Conservation (phyloP, 2,329 filamentous ascomycete species). For the Xylaria sp. region DNA sequence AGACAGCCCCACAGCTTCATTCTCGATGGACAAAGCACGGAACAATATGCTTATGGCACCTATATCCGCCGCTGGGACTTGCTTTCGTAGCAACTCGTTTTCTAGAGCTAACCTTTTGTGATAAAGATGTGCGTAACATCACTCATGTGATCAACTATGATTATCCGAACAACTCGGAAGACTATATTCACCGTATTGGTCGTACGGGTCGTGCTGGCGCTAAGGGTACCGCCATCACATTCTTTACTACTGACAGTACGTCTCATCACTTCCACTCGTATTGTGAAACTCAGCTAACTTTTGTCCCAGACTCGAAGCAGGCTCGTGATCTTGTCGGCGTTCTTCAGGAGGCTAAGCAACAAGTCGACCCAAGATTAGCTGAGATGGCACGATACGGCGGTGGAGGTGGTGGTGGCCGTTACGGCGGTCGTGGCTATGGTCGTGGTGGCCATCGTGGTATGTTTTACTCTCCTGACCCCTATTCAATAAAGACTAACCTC, state of each 20-base stretch:
- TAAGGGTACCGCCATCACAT: conserved; percentile 93
- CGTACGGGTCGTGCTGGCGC: conserved; percentile 95
- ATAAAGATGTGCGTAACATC: conserved; percentile 99
- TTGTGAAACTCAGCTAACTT: conserved; percentile 43
- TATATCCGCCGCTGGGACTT: conserved; percentile 65
- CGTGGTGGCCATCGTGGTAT: conserved; percentile 54
- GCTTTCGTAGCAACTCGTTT: conserved; percentile 60
- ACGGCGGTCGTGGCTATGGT: conserved; percentile 70
- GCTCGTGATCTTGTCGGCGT: conserved; percentile 95
- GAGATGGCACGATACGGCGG: conserved; percentile 96
- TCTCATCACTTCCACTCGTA: neutral
- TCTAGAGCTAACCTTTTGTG: conserved; percentile 77
- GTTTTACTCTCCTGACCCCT: conserved; percentile 9
- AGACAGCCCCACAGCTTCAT: conserved; percentile 57
- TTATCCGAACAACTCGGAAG: conserved; percentile 98
- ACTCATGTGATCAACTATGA: conserved; percentile 99
- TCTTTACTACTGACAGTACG: conserved; percentile 98
- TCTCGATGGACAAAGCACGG: conserved; percentile 60
- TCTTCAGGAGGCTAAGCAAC: conserved; percentile 95
- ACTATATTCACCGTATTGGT: conserved; percentile 97
- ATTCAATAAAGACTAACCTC: conserved; percentile 15
- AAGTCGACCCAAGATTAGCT: conserved; percentile 91
- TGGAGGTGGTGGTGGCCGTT: conserved; percentile 77
- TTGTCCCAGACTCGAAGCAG: conserved; percentile 78
- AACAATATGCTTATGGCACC: conserved; percentile 56